Percentiles rank a stretch among this genome's conserved stretches.
Evolutionary conservation across 2,329 filamentous ascomycete species (phyloP).

Genomic region (Pseudogymnoascus sp.): DNA sequence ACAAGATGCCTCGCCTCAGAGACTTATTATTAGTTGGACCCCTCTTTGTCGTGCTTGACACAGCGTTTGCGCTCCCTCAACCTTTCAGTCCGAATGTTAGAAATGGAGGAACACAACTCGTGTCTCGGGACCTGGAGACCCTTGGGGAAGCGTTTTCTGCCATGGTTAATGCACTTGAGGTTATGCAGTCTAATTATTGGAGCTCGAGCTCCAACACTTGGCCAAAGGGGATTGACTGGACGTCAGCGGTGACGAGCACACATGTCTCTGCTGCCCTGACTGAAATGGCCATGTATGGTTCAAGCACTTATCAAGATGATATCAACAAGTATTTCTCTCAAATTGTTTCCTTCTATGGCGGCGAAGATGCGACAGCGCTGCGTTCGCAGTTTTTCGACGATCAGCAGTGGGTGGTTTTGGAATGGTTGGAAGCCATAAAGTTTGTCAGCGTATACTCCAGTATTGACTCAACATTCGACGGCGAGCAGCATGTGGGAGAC

Average conservation of each 20-base stretch:
- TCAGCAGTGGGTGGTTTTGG: slow-evolving; percentile 89
- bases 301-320: slow-evolving; percentile 55
- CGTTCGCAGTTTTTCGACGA: slow-evolving; percentile 81
- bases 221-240: slow-evolving; percentile 89
- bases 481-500: slow-evolving; percentile 61
- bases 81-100: not conserved
- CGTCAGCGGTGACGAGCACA: slow-evolving; percentile 74
- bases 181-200: slow-evolving; percentile 74
- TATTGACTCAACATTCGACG: slow-evolving; percentile 67
- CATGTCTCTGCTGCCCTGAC: slow-evolving; percentile 64
- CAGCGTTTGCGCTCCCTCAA: not conserved
- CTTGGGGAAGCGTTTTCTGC: slow-evolving; percentile 17
- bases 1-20: not conserved
- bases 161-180: slow-evolving; percentile 53
- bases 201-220: slow-evolving; percentile 69
- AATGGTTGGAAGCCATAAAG: slow-evolving; percentile 76
- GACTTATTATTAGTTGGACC: not conserved
- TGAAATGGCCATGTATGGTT: slow-evolving; percentile 11
- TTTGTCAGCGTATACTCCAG: slow-evolving; percentile 64
- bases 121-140: slow-evolving; percentile 13
- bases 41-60: not conserved
- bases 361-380: slow-evolving; percentile 69
- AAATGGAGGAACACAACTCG: not conserved
- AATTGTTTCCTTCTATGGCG: slow-evolving; percentile 71
- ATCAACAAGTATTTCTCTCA: slow-evolving; percentile 78